These are phyloP conservation scores for Inosperma sp. DNA, from an alignment of 768 basidiomycete genomes.

Conservation along the genomic window DNA sequence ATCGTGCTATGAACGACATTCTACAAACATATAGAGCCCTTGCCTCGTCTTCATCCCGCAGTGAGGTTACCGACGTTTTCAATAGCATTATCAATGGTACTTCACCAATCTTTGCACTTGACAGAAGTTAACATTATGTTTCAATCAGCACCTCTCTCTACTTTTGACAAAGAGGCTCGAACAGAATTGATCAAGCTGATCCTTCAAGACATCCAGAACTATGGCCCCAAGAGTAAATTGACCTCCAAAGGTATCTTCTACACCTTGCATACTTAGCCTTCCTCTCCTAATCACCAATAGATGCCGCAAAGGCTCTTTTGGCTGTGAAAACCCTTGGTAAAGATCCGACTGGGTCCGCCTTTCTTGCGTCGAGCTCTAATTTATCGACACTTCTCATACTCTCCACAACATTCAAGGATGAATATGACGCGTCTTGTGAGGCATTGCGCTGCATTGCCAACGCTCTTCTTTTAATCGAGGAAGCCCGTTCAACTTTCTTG, in stretches of 20 bases:
- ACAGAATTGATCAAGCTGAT: constrained; percentile 53
- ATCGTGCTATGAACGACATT: constrained; percentile 42
- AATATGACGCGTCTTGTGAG: constrained; percentile 58
- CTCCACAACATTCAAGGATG: constrained; percentile 50
- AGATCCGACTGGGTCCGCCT: constrained; percentile 60
- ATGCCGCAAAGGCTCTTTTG: constrained; percentile 60
- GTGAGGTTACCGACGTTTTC: constrained; percentile 44
- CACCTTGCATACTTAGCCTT: neutral
- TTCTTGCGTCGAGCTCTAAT: constrained; percentile 52
- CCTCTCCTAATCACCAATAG: constrained; percentile 34
- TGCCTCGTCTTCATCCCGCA: constrained; percentile 41
- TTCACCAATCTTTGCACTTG: constrained; percentile 15
- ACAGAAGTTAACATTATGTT: neutral
- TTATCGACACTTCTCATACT: constrained; percentile 52
- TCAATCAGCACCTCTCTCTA: constrained; percentile 41
- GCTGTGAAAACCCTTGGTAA: constrained; percentile 75
- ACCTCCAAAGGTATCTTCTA: constrained; percentile 49
- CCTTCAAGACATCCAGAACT: constrained; percentile 52
- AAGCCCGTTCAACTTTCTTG: constrained; percentile 54
- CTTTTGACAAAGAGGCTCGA: constrained; percentile 46
- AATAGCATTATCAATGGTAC: constrained; percentile 49
- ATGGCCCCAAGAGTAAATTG: constrained; percentile 45
- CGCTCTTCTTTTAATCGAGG: constrained; percentile 64
- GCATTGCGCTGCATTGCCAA: constrained; percentile 78
- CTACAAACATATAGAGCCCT: constrained; percentile 45